Evolutionary conservation across 2,329 filamentous ascomycete species (phyloP), one percentile per base, ranked within the genome.

Genomic region (Corinectria fuckeliana): DNA sequence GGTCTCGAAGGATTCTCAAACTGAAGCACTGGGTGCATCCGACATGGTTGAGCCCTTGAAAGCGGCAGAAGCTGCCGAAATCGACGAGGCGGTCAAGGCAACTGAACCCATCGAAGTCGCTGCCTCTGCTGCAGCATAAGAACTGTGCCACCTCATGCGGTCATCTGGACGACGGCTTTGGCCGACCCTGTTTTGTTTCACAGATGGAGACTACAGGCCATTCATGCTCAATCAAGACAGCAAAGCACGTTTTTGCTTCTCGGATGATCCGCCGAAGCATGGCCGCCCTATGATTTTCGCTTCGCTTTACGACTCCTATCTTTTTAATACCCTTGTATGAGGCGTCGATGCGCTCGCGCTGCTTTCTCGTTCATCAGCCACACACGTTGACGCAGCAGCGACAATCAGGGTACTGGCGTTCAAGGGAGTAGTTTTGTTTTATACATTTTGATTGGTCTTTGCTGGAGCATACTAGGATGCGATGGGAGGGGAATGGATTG

Each of bases 301-400:
- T 69, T 62, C 60, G 57, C 50, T 47, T 70, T 57, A 69, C 59
- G 64, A 66, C 56, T 67, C 53, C 57, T 60, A 65, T 67, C 66
- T 65, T 64, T 69, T 66, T 72, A 72, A 67, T 72, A 72, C 71
- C 71, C 61, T 50, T 50, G 52, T 66, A 61, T 61, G 61, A 69
- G 62, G 65, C 66, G 61, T 68, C 51, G 42, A 50, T 61, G 60
- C 59, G 20, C 56, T 63, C 54, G 55, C 53, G 60, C 69, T 70
- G 56, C 47, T 69, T 69, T 69, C 59, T 64, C 65, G 56, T 62
- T 58, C 50, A 36, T 50, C 30, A 48, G 45, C 45, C 45, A 66
- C 61, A 62, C 60, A 69, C 61, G 50, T 70, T 52, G 53, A 53
- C 62, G 65, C 50, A 62, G 60, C 58, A 52, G 61, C 56, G 60